Conservation (phyloP, 768 basidiomycete species). For the Paxillus ammoniavirescens region DNA sequence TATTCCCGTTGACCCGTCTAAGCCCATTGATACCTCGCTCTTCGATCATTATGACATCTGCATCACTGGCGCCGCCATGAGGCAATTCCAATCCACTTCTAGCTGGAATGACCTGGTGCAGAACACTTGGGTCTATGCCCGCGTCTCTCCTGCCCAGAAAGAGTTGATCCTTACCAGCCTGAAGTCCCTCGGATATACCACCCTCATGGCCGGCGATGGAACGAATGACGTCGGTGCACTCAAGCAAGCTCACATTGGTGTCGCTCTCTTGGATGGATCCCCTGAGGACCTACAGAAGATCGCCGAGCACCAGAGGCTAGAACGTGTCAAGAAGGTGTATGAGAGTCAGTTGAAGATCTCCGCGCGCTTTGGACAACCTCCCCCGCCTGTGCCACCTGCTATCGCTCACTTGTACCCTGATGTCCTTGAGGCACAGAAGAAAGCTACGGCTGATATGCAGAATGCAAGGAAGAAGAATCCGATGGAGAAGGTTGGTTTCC, state of each 20-base stretch:
- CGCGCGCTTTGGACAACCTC: slow-evolving; percentile 86
- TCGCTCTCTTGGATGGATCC: slow-evolving; percentile 89
- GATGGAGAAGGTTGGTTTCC: slow-evolving; percentile 74
- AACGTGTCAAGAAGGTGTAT: slow-evolving; percentile 95
- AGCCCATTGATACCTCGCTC: slow-evolving; percentile 74
- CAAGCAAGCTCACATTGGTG: slow-evolving; percentile 97
- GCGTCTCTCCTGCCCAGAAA: slow-evolving; percentile 94
- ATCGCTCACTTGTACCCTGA: slow-evolving; percentile 89
- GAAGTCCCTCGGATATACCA: slow-evolving; percentile 85
- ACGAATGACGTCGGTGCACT: slow-evolving; percentile 99
- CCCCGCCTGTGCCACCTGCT: slow-evolving; percentile 87
- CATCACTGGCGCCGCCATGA: slow-evolving; percentile 91
- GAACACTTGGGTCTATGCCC: slow-evolving; percentile 97
- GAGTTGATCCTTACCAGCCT: slow-evolving; percentile 92
- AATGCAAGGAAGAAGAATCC: slow-evolving; percentile 78
- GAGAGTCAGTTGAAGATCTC: slow-evolving; percentile 93
- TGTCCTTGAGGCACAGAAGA: slow-evolving; percentile 85
- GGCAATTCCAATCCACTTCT: slow-evolving; percentile 71
- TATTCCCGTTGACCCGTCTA: slow-evolving; percentile 78
- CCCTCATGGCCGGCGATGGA: slow-evolving; percentile 98
- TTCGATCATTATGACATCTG: slow-evolving; percentile 94
- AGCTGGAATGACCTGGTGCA: slow-evolving; percentile 84
- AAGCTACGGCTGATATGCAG: slow-evolving; percentile 64
- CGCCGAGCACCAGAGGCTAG: slow-evolving; percentile 85
- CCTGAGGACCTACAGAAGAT: slow-evolving; percentile 91